Evolutionary conservation across 768 basidiomycete genomes (phyloP), one percentile per base, ranked within the genome.

Genomic region (Pulveroboletus sp.): DNA sequence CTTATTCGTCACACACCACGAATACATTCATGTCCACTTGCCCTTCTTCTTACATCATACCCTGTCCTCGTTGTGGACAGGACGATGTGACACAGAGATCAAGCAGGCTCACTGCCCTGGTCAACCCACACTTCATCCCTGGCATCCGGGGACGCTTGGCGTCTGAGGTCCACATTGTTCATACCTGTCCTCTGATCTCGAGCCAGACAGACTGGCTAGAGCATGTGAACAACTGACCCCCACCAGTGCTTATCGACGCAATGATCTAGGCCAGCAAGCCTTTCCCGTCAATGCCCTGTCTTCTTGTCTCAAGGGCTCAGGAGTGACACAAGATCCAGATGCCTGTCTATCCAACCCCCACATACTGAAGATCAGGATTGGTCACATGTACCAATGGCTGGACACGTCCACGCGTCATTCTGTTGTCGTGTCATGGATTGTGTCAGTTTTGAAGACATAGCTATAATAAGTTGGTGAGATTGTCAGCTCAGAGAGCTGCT

Each of bases 101-200:
- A 33, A 57, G 30, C 32, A 51, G 51, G 4, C 38, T 68, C 31
- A 27, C 52, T 32, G 47, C 51, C 10, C 60, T 55, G 46, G 35
- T 55, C 28, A 43, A 28, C 30, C 35, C 45, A 4, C 49, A 58
- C 15, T 24, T 51, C 1, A 52, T 51, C 27, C 56, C 51, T 47
- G 44, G 54, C 14, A 31, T 39, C 50, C 51, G 57, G 13, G 64
- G 57, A 10, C 55, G 56, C 17, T 59, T 64, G 15, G 43, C 62
- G n/a, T 57, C 62, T 9, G 59, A 62, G 30, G 46, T 55, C 39
- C 62, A 59, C 43, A 32, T 57, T 39, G 35, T 39, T 9, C 49
- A 54, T n/a, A 56, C 61, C 57, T 61, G 8, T 56, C 59, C 26
- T 57, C 57, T 47, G 65, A 69, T 43, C 56, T 67, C 44, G 65